Percentiles rank a stretch among this genome's conserved stretches.
Evolutionary conservation across 2,329 filamentous ascomycete species (phyloP).

Genomic region (Cladophialophora yegresii): DNA sequence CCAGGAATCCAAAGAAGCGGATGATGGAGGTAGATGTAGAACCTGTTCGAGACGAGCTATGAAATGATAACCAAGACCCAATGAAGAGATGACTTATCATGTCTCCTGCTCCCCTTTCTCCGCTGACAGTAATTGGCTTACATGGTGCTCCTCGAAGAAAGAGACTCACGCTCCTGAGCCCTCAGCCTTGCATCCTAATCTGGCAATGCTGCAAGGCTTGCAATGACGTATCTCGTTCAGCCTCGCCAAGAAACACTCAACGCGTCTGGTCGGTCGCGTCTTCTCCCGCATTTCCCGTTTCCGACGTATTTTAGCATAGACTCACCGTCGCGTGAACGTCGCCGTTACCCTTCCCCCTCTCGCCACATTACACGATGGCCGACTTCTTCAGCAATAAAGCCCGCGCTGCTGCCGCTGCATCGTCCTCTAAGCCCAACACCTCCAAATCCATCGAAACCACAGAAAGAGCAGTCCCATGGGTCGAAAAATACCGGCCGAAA

Average conservation of each 20-base stretch:
- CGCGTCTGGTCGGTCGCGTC: conserved; percentile 12
- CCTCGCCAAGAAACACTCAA: conserved; percentile 28
- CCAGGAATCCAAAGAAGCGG: conserved; percentile 52
- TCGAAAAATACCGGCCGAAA: conserved; percentile 74
- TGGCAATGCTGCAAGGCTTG: no score
- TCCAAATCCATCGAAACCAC: conserved; percentile 65
- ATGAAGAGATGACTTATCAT: not conserved
- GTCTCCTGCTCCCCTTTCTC: not conserved
- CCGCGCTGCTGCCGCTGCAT: conserved; percentile 68
- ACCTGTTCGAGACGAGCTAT: conserved; percentile 41
- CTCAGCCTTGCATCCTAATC: not conserved
- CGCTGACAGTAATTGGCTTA: not conserved
- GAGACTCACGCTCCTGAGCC: not conserved
- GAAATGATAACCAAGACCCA: conserved; percentile 29
- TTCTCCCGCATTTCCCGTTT: not conserved
- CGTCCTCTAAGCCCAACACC: conserved; percentile 51
- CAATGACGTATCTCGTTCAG: conserved; percentile 14
- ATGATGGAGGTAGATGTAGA: conserved; percentile 50
- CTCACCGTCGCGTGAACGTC: not conserved
- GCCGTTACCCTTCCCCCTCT: not conserved
- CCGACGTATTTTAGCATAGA: not conserved
- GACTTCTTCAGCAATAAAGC: conserved; percentile 97
- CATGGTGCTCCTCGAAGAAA: not conserved
- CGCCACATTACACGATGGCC: conserved; percentile 60
- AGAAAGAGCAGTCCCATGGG: conserved; percentile 66